Conservation (phyloP, 768 basidiomycete genomes). For the Naganishia onofrii region DNA sequence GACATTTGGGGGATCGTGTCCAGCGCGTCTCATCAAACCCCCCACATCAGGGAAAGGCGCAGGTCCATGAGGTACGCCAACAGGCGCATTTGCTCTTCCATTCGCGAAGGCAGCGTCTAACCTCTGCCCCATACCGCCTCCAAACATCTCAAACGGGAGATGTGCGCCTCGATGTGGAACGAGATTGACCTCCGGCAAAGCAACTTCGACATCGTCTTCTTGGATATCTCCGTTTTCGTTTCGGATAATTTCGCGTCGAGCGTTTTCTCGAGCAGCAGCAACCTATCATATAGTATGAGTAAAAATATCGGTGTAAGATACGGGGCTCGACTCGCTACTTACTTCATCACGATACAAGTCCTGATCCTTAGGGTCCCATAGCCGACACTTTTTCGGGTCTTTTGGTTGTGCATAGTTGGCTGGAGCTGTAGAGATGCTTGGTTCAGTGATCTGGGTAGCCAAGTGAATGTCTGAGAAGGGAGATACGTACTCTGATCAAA, state of each 20-base stretch:
- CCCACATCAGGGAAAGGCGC: too few relatives aligned
- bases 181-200: constrained; percentile 9
- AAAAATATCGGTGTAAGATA: neutral
- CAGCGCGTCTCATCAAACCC: too few relatives aligned
- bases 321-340: constrained; percentile 1
- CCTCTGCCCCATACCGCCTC: neutral
- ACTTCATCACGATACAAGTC: constrained; percentile 36
- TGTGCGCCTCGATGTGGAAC: neutral
- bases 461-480: too few relatives aligned
- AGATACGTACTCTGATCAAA: constrained; percentile 49
- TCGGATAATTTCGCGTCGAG: constrained; percentile 21
- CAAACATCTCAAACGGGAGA: neutral
- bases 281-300: constrained; percentile 25
- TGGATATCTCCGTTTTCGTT: neutral
- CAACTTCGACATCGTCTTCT: constrained; percentile 12
- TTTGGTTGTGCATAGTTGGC: constrained; percentile 19
- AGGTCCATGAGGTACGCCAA: too few relatives aligned
- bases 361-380: constrained; percentile 40
- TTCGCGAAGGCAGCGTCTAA: too few relatives aligned
- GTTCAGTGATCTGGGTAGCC: too few relatives aligned
- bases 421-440: too few relatives aligned
- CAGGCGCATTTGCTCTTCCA: neutral
- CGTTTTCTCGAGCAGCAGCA: constrained; percentile 40
- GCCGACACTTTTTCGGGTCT: constrained; percentile 32
- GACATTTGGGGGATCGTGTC: too few relatives aligned